Base-by-base conservation (phyloP, 73 alveolate genomes). In the Blepharisma japonicum region DNA sequence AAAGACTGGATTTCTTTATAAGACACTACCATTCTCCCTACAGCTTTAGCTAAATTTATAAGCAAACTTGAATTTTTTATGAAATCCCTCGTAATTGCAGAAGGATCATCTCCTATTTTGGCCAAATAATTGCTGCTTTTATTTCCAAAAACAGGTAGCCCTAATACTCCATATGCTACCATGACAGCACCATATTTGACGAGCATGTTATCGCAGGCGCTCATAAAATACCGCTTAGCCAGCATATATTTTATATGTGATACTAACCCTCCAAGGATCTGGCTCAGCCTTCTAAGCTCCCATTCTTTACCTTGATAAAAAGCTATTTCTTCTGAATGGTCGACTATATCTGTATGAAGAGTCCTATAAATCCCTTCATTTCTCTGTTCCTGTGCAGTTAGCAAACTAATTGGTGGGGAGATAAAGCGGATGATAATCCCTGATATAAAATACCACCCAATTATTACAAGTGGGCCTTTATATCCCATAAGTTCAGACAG, bases 61-160 rank as follows among this genome's bases (percentile, higher is more conserved):
- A 94, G 84, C 39, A 90, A 84, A 47, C 94, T 86, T 9, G 97
- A 86, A 88, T 94, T 94, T 81, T 96, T 86, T 20, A 94, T 92
- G 88, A 91, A 94, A 80, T 94, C 83, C 6, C 32, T 47, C 51
- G 82, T 74, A 45, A 74, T 74, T 14, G 45, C 21, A 11, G 78
- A n/a, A 9, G 83, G 27, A 55, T 74, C 82, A 5, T 55, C 80
- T 14, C 56, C 45, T 21, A 74, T 48, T 74, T 21, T 25, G 18
- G n/a, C 55, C 50, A 89, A 77, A 81, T 94, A 94, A 51, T 70
- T 82, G 45, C 66, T 93, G 18, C 82, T 76, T 21, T 86, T 79
- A 20, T 90, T 83, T 7, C 97, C 98, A 76, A 94, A 94, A n/a
- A 94, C 98, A 18, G 98, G 98, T 25, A 94, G 86, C 14, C 97